Base-by-base conservation (phyloP, 345 rosid genomes). In the Capsella bursapastoris region DNA sequence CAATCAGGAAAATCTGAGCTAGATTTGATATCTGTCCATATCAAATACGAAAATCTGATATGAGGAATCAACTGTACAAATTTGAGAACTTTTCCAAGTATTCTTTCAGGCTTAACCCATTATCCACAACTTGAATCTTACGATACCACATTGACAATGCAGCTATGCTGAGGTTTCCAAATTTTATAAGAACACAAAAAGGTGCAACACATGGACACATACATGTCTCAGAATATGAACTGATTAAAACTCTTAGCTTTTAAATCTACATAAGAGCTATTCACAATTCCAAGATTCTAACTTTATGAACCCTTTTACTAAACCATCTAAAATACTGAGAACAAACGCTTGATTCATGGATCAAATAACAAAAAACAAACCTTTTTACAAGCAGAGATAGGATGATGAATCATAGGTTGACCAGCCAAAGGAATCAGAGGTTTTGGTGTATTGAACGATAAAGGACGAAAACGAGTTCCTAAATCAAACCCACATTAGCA, bases 321-420 rank as follows among this genome's bases (percentile, higher is more conserved):
- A 3, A 40, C 13, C 44, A 11, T 41, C 14, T 41, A 41, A 22
- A 41, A 7, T 35, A 9, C 2, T 8, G 10, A 8, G 40, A 49
- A 28, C 41, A 27, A 47, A 66, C 60, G 22, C 3, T 40, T 0
- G 12, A 13, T 37, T 57, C 45, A 70, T 10, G 13, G 35, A 52
- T 53, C 50, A 56, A 44, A 69, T 37, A 32, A 2, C 44, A 73
- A 62, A 28, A 59, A 52, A 22, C 62, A 41, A 66, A 87, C 97
- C 93, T 85, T 81, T 84, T 82, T 89, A 73, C 97, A 92, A 75
- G 96, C 89, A 82, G 88, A 86, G n/a, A 92, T 89, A 31, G 89
- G 96, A 85, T 92, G 97, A 50, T 87, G 93, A 76, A 89, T 85
- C 97, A 92, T 89, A 1, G 97, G 93, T 66, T 91, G 96, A 2